A percentile compares a stretch with the other conserved stretches of the same genome.
Conservation (phyloP, 2,329 filamentous ascomycete species). For the Calcarisporium arbuscula region DNA sequence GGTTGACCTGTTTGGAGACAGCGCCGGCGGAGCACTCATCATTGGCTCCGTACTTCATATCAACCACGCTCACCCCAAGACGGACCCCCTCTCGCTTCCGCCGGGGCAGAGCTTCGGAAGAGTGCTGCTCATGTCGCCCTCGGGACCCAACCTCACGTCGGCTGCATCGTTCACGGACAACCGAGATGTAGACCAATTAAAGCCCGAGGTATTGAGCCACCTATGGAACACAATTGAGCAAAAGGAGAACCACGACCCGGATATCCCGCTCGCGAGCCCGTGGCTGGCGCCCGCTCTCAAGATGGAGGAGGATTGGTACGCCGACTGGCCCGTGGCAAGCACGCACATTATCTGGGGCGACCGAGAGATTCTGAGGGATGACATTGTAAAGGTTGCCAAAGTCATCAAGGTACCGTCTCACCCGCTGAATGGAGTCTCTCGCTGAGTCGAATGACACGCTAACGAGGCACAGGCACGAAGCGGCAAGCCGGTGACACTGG, state of each 20-base stretch:
- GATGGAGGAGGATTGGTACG: conserved; percentile 1
- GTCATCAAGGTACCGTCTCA: conserved; percentile 3
- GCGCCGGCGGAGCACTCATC: neutral
- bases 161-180: neutral
- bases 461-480: too few relatives aligned
- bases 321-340: neutral
- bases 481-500: too few relatives aligned
- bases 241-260: neutral
- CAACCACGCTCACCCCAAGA: neutral
- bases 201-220: neutral
- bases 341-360: neutral
- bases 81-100: neutral
- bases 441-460: too few relatives aligned
- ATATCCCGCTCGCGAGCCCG: neutral
- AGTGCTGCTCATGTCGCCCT: neutral
- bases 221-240: neutral
- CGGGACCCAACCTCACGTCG: neutral
- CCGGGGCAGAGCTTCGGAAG: neutral
- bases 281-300: neutral
- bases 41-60: neutral
- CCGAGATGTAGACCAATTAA: neutral
- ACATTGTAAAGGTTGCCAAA: neutral
- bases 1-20: conserved; percentile 1
- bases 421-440: too few relatives aligned
- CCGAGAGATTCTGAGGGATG: neutral